Evolutionary conservation across 768 basidiomycete genomes (phyloP), one percentile per base, ranked within the genome.

Genomic region (Sporobolomyces pararoseus): DNA sequence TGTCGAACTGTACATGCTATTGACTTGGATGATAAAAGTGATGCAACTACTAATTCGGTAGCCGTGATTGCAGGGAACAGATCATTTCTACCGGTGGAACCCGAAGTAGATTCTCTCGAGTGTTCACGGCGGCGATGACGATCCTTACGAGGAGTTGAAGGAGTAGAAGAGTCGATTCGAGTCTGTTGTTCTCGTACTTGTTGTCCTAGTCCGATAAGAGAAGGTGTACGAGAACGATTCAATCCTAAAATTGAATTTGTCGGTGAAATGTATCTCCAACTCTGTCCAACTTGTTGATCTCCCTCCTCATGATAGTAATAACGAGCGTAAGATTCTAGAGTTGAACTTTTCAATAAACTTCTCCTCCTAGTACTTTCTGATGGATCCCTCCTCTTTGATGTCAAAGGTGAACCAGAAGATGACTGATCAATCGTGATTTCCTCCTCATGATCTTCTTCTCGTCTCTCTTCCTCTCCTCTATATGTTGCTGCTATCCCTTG

Each of bases 41-140:
- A 58, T 27, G 31, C 54, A n/a, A n/a, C n/a, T 35, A 59, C 58
- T 23, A 59, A 27, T 25, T 59, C 58, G n/a, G 58, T 23, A 10
- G 58, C 58, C 7, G 58, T 46, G 19, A 44, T 29, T n/a, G 25
- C 19, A 10, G 58, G 58, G 25, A 59, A 59, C 6, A 59, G 58
- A 27, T 58, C 55, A 4, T 13, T 23, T 16, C 53, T 9, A n/a
- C n/a, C n/a, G n/a, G n/a, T n/a, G n/a, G n/a, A n/a, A n/a, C n/a
- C n/a, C n/a, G n/a, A n/a, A 34, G 53, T 55, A 7, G 35, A 37
- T 37, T 39, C 4, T 25, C 54, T 35, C 5, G 55, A 34, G n/a
- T n/a, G n/a, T n/a, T n/a, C n/a, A n/a, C n/a, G n/a, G n/a, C n/a
- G n/a, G n/a, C n/a, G n/a, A n/a, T n/a, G n/a, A 12, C 54, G 39